phyloP scores from a whole-genome alignment of 768 basidiomycete genomes.

The Agaricus bisporus region DNA sequence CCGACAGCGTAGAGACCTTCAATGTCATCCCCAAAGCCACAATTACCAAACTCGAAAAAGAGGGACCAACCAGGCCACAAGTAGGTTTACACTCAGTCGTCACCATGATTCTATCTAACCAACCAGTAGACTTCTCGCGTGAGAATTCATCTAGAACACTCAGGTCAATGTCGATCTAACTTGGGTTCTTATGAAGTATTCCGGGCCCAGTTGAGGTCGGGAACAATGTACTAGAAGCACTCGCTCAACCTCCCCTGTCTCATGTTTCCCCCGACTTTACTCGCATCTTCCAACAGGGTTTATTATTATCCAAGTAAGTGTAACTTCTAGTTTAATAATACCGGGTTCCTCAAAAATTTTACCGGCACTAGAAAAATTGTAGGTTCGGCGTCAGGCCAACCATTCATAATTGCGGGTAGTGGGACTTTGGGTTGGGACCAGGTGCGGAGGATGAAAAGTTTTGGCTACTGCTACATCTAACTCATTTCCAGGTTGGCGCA shows the following conservation, averaged over 20 bases:
- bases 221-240: conserved; percentile 67
- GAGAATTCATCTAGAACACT: not conserved
- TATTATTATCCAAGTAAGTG: conserved; percentile 61
- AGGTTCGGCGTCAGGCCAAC: conserved; percentile 59
- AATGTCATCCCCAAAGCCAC: conserved; percentile 1
- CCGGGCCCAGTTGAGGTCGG: conserved; percentile 48
- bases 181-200: conserved; percentile 26
- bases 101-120: not conserved
- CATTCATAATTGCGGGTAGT: conserved; percentile 80
- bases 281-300: conserved; percentile 70
- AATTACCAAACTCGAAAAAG: not conserved
- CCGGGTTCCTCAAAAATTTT: not conserved
- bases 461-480: not conserved
- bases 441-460: not conserved
- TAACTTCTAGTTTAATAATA: not conserved
- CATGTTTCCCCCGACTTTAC: conserved; percentile 84
- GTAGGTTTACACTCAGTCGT: not conserved
- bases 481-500: conserved; percentile 53
- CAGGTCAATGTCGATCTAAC: not conserved
- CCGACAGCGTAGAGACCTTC: not conserved
- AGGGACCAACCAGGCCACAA: not conserved
- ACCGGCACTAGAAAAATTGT: conserved; percentile 50
- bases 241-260: conserved; percentile 75
- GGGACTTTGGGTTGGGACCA: conserved; percentile 91
- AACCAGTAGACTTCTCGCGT: conserved; percentile 6